Conservation (phyloP, 768 basidiomycete genomes). For the Pholiota molesta region DNA sequence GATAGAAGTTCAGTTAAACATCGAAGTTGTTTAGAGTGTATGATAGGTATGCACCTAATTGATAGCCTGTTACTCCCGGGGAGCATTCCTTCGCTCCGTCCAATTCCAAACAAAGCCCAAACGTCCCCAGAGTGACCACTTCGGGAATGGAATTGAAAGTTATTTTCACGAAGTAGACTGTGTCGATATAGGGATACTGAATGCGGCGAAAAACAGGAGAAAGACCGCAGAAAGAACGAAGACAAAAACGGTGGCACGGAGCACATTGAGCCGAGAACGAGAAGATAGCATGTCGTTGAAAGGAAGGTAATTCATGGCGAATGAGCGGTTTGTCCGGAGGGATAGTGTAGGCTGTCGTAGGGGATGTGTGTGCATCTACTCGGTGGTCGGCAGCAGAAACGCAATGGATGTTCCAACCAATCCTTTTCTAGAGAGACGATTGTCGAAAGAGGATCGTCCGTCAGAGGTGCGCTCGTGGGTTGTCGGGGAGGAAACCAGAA, state of each 20-base stretch:
- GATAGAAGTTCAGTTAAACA: not conserved
- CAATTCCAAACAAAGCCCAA: constrained; percentile 12
- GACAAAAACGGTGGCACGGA: constrained; percentile 1
- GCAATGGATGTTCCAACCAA: not conserved
- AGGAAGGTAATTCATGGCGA: not conserved
- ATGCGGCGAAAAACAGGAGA: constrained; percentile 3
- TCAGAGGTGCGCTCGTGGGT: not conserved
- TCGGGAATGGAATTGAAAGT: not conserved
- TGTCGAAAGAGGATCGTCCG: not conserved
- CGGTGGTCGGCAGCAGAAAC: not conserved
- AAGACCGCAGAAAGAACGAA: not conserved
- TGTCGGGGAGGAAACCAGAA: not conserved
- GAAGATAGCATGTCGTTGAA: not conserved
- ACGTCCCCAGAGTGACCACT: constrained; percentile 13
- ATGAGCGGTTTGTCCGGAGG: not conserved
- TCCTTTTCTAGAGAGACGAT: not conserved
- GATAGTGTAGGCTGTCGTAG: not conserved
- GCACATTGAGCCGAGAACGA: not conserved
- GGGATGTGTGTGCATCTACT: not conserved
- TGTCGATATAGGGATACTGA: constrained; percentile 9
- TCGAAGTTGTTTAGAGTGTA: not conserved
- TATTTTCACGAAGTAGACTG: constrained; percentile 5
- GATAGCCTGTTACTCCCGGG: constrained; percentile 2
- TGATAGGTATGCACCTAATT: constrained; percentile 1
- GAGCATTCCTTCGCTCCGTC: constrained; percentile 3